phyloP scores from a whole-genome alignment of 208 protist species.

The Acanthamoeba culbertsoni region DNA sequence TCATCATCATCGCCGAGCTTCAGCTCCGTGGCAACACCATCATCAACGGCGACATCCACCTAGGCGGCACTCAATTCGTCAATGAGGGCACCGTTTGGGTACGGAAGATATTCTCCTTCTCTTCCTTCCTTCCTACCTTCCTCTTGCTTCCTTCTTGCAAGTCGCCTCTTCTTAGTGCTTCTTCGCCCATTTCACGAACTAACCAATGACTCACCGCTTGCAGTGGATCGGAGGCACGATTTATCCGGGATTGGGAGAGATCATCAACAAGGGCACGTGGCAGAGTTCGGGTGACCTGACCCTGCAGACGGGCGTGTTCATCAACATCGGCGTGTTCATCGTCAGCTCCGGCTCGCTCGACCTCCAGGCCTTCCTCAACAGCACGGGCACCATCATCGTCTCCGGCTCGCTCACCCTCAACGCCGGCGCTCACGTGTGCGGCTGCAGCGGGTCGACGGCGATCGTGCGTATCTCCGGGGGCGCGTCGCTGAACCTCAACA shows the following conservation, averaged over 20 bases:
- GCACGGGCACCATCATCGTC: background rate
- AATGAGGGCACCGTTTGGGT: too few relatives aligned
- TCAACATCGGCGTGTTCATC: slow-evolving; percentile 9
- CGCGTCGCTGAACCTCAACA: background rate
- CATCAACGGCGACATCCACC: background rate
- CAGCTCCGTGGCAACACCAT: background rate
- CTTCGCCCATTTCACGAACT: too few relatives aligned
- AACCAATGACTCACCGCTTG: too few relatives aligned
- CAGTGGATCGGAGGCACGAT: slow-evolving; percentile 10
- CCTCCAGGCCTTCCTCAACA: background rate
- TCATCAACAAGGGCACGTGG: slow-evolving; percentile 32
- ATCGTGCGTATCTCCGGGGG: background rate
- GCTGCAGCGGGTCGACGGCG: background rate
- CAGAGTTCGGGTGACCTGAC: background rate
- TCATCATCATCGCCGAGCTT: background rate
- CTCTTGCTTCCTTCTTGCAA: too few relatives aligned
- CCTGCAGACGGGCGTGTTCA: slow-evolving; percentile 29
- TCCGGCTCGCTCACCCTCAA: background rate
- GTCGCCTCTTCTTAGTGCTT: too few relatives aligned
- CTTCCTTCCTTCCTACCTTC: too few relatives aligned
- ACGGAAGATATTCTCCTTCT: too few relatives aligned
- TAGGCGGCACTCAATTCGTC: background rate
- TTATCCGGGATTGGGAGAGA: background rate
- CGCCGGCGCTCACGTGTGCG: background rate
- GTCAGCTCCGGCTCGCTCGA: background rate